These are phyloP conservation scores for Agrocybe chaxingu DNA, from an alignment of 768 basidiomycete genomes.

Conservation along the genomic window DNA sequence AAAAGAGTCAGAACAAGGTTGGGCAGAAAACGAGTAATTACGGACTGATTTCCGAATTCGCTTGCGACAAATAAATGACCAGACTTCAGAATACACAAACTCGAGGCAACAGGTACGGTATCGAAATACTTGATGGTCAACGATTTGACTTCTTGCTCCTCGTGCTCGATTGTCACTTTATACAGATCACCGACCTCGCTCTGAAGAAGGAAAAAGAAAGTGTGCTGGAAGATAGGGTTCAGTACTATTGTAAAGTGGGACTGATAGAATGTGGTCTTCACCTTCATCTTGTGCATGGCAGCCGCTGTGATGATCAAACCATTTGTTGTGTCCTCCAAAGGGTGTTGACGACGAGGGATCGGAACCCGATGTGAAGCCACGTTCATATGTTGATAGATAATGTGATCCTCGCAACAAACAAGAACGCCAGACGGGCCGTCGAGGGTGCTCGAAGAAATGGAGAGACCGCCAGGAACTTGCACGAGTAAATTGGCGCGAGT, in stretches of 20 bases:
- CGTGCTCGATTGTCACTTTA: conserved; percentile 98
- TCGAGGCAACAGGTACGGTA: conserved; percentile 90
- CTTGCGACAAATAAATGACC: conserved; percentile 97
- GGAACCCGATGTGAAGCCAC: conserved; percentile 90
- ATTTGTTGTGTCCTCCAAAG: conserved; percentile 78
- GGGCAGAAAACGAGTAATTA: conserved; percentile 12
- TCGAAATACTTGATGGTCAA: conserved; percentile 99
- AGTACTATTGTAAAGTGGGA: background rate
- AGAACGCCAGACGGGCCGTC: conserved; percentile 98
- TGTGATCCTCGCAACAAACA: conserved; percentile 98
- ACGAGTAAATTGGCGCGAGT: conserved; percentile 92
- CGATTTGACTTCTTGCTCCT: conserved; percentile 90
- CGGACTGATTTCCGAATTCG: conserved; percentile 97
- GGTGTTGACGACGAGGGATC: conserved; percentile 87
- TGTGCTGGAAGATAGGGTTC: conserved; percentile 55
- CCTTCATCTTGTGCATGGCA: conserved; percentile 99
- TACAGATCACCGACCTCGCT: conserved; percentile 96
- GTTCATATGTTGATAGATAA: conserved; percentile 96
- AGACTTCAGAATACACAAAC: conserved; percentile 95
- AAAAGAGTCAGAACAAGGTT: conserved; percentile 12
- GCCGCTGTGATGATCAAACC: conserved; percentile 89
- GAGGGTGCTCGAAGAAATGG: conserved; percentile 87
- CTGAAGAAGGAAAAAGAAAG: conserved; percentile 99
- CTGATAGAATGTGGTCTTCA: conserved; percentile 21
- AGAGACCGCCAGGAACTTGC: conserved; percentile 96